A percentile compares a stretch with the other conserved stretches of the same genome.
Evolutionary conservation across 441 rosid genomes (phyloP).

Genomic region (Syzygium syzygioides): DNA sequence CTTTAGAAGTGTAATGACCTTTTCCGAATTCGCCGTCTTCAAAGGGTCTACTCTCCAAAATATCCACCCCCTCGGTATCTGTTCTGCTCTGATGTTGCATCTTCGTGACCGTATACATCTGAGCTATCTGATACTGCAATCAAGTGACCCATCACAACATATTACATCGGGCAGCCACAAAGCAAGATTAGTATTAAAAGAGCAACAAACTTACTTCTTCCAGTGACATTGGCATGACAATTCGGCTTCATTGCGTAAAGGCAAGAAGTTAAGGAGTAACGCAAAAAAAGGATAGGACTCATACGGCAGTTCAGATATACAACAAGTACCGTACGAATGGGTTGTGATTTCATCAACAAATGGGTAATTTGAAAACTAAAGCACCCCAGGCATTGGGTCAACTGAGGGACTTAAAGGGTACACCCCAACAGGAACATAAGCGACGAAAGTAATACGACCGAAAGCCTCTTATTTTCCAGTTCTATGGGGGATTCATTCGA

Average conservation of each 20-base stretch:
- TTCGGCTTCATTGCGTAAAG: constrained; percentile 38
- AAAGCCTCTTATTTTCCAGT: not conserved
- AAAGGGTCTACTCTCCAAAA: constrained; percentile 38
- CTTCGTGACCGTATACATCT: constrained; percentile 50
- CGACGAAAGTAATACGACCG: not conserved
- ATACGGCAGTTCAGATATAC: not conserved
- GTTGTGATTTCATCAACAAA: not conserved
- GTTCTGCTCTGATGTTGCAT: constrained; percentile 58
- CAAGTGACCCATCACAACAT: not conserved
- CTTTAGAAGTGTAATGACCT: constrained; percentile 54
- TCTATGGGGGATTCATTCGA: not conserved
- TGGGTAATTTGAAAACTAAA: not conserved
- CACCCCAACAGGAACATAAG: not conserved
- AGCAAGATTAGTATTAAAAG: not conserved
- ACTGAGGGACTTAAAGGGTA: not conserved
- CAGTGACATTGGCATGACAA: constrained; percentile 58
- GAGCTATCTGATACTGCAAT: constrained; percentile 63
- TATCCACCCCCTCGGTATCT: constrained; percentile 50
- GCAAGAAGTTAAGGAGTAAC: constrained; percentile 22
- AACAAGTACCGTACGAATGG: not conserved
- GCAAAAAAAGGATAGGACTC: not conserved
- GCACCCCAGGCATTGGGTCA: not conserved
- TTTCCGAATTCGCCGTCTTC: constrained; percentile 37
- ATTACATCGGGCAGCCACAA: not conserved
- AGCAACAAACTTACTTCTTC: constrained; percentile 44